Base-by-base conservation (phyloP, 352 stramenopile genomes). In the Phytophthora hybrid region DNA sequence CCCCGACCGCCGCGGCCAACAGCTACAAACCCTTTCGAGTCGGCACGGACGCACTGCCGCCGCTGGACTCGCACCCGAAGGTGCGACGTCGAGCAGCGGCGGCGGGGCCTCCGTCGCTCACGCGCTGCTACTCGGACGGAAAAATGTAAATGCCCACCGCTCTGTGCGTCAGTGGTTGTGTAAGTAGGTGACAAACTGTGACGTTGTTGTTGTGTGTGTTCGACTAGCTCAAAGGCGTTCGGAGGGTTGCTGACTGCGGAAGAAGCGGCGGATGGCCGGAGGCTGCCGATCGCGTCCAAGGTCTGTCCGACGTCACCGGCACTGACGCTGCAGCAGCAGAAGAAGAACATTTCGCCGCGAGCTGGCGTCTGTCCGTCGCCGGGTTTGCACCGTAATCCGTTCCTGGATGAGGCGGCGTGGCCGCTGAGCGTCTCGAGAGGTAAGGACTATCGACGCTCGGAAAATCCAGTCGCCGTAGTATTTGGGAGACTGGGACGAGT, bases 101-200 rank as follows among this genome's bases (percentile, higher is more conserved):
- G 0, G 32, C 61, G 77, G 59, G 65, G 66, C 49, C 69, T 55
- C 63, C 69, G 10, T 60, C 73, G 13, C 80, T 92, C 57, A 92
- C 85, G 61, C 79, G 87, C 53, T 92, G 81, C 31, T 79, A 86
- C 66, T 93, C 85, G 10, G 87, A 93, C 60, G 82, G 85, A 44
- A 94, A 83, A 74, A 94, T 94, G 87, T 94, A 89, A 71, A 26
- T 51, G 23, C 6, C 16, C 16, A 34, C n/a, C 18, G 11, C 19
- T 62, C 34, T 13, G 11, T 41, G 34, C 9, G 14, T 9, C 4
- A 13, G 3, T 14, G 13, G 34, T 11, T 41, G 5, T 41, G 8
- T 11, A 41, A 9, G 34, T 13, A n/a, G n/a, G n/a, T 41, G 34
- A 41, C 34, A 41, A 41, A 41, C 34, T 41, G 34, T 16, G 34